A percentile compares a stretch with the other conserved stretches of the same genome.
phyloP scores from a whole-genome alignment of 2,329 filamentous ascomycete genomes.

The Ceratocystis cacaofunesta region DNA sequence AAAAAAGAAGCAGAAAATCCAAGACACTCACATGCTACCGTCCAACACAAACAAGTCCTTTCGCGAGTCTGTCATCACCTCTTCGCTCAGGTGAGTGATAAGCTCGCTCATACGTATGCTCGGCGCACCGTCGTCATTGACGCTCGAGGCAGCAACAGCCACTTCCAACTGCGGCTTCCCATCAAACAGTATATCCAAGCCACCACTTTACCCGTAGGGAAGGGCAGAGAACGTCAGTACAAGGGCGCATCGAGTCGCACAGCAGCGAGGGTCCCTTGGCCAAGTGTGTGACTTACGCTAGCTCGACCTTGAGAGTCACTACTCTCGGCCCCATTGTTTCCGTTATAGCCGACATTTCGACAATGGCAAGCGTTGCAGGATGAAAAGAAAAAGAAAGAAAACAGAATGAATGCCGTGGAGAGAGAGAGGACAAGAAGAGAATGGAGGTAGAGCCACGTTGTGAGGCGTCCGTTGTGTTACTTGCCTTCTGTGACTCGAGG shows the following conservation, averaged over 20 bases:
- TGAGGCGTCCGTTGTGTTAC: neutral
- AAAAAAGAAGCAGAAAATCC: neutral
- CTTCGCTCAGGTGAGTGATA: constrained; percentile 61
- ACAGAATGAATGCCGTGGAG: too few relatives aligned
- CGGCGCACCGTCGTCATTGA: constrained; percentile 33
- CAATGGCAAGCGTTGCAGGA: neutral
- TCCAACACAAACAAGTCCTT: constrained; percentile 85
- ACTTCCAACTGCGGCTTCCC: constrained; percentile 63
- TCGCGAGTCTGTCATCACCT: constrained; percentile 71
- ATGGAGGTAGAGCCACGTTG: neutral
- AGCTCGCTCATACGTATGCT: constrained; percentile 53
- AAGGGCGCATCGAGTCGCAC: neutral
- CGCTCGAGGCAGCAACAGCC: constrained; percentile 47
- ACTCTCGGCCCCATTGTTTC: constrained; percentile 19
- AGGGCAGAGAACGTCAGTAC: neutral
- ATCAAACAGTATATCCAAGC: constrained; percentile 85
- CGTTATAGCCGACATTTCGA: neutral
- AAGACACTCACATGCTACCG: constrained; percentile 59
- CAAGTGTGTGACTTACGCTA: constrained; percentile 32
- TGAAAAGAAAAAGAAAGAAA: neutral
- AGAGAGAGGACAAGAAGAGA: neutral
- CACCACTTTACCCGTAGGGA: constrained; percentile 44
- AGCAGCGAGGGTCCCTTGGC: neutral
- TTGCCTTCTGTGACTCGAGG: neutral
- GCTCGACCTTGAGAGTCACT: constrained; percentile 56